A percentile compares a stretch with the other conserved stretches of the same genome.
Evolutionary conservation across 345 rosid genomes (phyloP).

Genomic region (Pistacia atlantica): DNA sequence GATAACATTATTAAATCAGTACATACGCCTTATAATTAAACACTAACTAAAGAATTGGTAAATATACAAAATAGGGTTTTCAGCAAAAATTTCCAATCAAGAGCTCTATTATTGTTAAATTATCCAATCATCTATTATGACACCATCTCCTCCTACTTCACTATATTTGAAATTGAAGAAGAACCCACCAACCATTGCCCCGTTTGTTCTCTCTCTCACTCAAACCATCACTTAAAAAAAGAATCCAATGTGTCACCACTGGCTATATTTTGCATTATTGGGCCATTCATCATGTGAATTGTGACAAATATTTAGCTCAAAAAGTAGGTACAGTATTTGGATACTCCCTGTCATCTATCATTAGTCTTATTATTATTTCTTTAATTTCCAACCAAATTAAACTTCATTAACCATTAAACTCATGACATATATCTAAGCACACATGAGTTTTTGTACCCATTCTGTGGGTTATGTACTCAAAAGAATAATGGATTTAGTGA

Average conservation of each 20-base stretch:
- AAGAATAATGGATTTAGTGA: too few relatives aligned
- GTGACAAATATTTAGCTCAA: constrained; percentile 6
- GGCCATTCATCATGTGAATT: constrained; percentile 5
- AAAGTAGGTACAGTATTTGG: not conserved
- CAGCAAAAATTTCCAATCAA: too few relatives aligned
- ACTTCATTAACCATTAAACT: not conserved
- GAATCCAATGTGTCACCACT: constrained; percentile 24
- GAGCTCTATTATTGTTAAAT: too few relatives aligned
- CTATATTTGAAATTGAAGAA: not conserved
- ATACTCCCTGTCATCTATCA: not conserved
- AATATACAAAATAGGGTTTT: too few relatives aligned
- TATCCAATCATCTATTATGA: not conserved
- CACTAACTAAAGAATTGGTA: too few relatives aligned
- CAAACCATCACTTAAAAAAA: not conserved
- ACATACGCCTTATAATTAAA: too few relatives aligned
- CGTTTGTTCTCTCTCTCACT: not conserved
- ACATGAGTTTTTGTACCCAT: too few relatives aligned
- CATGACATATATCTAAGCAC: too few relatives aligned
- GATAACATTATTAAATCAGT: too few relatives aligned
- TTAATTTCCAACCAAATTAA: too few relatives aligned
- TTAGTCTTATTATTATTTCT: not conserved
- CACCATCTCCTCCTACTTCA: not conserved
- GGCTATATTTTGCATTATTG: not conserved
- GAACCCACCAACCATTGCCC: constrained; percentile 10
- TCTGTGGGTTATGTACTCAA: too few relatives aligned